Conservation (phyloP, 2,329 filamentous ascomycete species). For the Ophiostoma novo-ulmi region DNA sequence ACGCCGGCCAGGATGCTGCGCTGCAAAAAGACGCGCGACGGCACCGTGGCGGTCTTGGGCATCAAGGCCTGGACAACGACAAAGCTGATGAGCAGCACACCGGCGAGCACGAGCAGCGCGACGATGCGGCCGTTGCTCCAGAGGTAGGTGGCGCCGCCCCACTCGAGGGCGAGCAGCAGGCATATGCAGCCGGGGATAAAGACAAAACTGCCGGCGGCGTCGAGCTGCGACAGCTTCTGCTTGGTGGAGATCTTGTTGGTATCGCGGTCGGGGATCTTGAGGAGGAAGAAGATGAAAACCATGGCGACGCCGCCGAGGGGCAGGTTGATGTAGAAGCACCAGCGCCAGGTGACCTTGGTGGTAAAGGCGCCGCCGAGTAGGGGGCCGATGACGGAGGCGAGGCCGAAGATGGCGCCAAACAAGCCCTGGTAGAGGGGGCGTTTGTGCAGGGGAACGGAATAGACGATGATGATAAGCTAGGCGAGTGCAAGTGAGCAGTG, state of each 20-base stretch:
- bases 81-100: slow-evolving; percentile 32
- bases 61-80: slow-evolving; percentile 34
- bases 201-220: slow-evolving; percentile 27
- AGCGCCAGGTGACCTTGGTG: slow-evolving; percentile 37
- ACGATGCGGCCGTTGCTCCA: slow-evolving; percentile 35
- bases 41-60: slow-evolving; percentile 37
- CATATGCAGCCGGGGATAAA: slow-evolving; percentile 36
- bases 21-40: slow-evolving; percentile 36
- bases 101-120: slow-evolving; percentile 32
- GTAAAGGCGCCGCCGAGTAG: slow-evolving; percentile 40
- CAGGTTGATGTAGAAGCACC: slow-evolving; percentile 41
- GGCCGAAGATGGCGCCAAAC: slow-evolving; percentile 36
- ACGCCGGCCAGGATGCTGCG: slow-evolving; percentile 27
- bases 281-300: slow-evolving; percentile 31
- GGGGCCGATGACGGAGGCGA: slow-evolving; percentile 37
- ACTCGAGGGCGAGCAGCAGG: slow-evolving; percentile 43
- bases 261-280: slow-evolving; percentile 26
- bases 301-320: slow-evolving; percentile 36
- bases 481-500: not conserved
- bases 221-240: slow-evolving; percentile 37
- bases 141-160: slow-evolving; percentile 37
- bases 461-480: slow-evolving; percentile 34
- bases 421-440: slow-evolving; percentile 36
- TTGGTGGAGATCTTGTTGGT: not conserved
- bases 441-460: slow-evolving; percentile 34